Evolutionary conservation across 257 asterid species (phyloP).

Genomic region (Sherardia arvensis): DNA sequence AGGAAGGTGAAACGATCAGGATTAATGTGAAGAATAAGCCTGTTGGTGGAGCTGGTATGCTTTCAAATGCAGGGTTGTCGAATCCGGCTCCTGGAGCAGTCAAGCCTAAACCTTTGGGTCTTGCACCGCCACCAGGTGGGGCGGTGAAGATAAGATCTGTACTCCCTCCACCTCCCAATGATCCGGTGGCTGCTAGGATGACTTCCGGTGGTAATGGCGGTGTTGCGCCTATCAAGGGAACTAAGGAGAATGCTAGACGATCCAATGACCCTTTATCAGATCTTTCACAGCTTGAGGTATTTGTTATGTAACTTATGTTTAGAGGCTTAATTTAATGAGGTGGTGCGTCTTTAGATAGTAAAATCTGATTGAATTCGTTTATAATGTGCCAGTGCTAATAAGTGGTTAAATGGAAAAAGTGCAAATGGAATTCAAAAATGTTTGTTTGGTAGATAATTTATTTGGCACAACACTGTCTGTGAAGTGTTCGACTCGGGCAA

Average conservation of each 20-base stretch:
- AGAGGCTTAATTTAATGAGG: background rate
- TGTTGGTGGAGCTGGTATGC: slow-evolving; percentile 81
- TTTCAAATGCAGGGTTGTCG: slow-evolving; percentile 65
- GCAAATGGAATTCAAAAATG: background rate
- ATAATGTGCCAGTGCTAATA: background rate
- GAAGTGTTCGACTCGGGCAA: background rate
- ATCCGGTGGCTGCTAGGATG: slow-evolving; percentile 46
- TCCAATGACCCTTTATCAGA: slow-evolving; percentile 55
- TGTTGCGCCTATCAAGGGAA: slow-evolving; percentile 20
- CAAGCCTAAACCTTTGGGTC: slow-evolving; percentile 51
- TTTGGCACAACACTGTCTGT: background rate
- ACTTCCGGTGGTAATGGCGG: slow-evolving; percentile 20
- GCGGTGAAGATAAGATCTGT: slow-evolving; percentile 64
- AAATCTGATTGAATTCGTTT: background rate
- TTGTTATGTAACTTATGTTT: slow-evolving; percentile 1
- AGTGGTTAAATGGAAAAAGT: background rate
- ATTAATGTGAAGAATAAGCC: slow-evolving; percentile 84
- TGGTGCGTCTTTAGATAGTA: background rate
- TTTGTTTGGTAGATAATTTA: background rate
- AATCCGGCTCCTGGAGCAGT: slow-evolving; percentile 43
- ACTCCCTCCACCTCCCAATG: slow-evolving; percentile 95
- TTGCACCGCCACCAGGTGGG: slow-evolving; percentile 82
- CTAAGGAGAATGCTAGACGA: slow-evolving; percentile 35
- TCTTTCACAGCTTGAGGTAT: slow-evolving; percentile 84
- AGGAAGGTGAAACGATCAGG: slow-evolving; percentile 98